Percentiles rank a stretch among this genome's conserved stretches.
These are phyloP conservation scores for Fraxinus cuspidata DNA, from an alignment of 257 asterid species.

Conservation along the genomic window DNA sequence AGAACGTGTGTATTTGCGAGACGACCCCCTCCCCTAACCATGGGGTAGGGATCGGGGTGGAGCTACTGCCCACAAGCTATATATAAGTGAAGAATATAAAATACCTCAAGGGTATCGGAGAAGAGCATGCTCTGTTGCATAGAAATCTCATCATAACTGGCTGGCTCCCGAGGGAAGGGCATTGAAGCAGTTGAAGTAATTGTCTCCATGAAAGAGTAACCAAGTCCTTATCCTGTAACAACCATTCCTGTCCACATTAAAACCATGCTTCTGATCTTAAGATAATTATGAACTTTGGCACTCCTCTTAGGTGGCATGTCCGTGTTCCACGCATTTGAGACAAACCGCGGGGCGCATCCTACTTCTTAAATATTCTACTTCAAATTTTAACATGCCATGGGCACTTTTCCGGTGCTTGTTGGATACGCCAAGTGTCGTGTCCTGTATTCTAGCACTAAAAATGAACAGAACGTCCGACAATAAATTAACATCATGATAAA, in stretches of 20 bases:
- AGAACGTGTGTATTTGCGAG: not conserved
- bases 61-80: no score
- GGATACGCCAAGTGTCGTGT: not conserved
- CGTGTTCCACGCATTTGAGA: not conserved
- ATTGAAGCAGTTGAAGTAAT: slow-evolving; percentile 53
- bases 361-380: no score
- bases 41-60: no score
- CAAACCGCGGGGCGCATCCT: not conserved
- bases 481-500: not conserved
- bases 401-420: slow-evolving; percentile 10
- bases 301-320: not conserved
- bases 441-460: not conserved
- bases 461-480: not conserved
- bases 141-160: slow-evolving; percentile 71
- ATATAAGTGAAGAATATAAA: slow-evolving; percentile 9
- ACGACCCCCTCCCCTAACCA: not conserved
- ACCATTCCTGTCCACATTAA: slow-evolving; percentile 31
- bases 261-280: slow-evolving; percentile 11
- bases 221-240: slow-evolving; percentile 56
- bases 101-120: slow-evolving; percentile 87
- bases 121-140: slow-evolving; percentile 82
- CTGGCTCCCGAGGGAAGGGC: slow-evolving; percentile 65
- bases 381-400: slow-evolving; percentile 24
- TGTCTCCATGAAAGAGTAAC: slow-evolving; percentile 62
- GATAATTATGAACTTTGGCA: slow-evolving; percentile 11